These are phyloP conservation scores for Backusella sp. DNA, from an alignment of 192 early-diverging fungal genomes.

Conservation along the genomic window DNA sequence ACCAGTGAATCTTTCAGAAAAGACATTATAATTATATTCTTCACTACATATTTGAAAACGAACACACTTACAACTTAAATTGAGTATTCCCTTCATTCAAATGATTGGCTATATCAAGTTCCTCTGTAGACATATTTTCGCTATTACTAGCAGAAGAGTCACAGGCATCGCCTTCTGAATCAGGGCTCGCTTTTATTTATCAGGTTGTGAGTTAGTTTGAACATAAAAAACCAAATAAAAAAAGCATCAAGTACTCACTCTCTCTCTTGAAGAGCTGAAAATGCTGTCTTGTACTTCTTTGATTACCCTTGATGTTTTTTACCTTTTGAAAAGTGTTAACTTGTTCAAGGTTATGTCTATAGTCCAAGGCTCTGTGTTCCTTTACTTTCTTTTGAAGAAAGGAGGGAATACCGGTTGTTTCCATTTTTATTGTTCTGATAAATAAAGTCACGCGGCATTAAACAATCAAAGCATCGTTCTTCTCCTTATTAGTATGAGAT, in stretches of 20 bases:
- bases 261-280: neutral
- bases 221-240: neutral
- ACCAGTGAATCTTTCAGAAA: neutral
- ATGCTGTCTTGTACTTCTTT: neutral
- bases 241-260: neutral
- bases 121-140: neutral
- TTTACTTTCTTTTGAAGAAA: too few species aligned
- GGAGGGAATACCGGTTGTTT: too few species aligned
- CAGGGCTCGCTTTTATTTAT: neutral
- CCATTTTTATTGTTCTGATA: too few species aligned
- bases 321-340: too few species aligned
- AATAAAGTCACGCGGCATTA: too few species aligned
- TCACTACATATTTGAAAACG: neutral
- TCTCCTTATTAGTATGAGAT: too few species aligned
- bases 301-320: neutral
- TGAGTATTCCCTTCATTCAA: neutral
- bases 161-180: neutral
- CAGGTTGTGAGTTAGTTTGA: slow-evolving; percentile 10
- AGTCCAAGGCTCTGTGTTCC: too few species aligned
- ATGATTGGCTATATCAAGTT: neutral
- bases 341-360: too few species aligned
- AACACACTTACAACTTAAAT: neutral
- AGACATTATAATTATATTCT: neutral
- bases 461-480: too few species aligned
- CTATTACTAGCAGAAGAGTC: too few species aligned